phyloP scores from a whole-genome alignment of 202 grass and related monocot genomes.

The Bolboschoenoplectus hybrid region DNA sequence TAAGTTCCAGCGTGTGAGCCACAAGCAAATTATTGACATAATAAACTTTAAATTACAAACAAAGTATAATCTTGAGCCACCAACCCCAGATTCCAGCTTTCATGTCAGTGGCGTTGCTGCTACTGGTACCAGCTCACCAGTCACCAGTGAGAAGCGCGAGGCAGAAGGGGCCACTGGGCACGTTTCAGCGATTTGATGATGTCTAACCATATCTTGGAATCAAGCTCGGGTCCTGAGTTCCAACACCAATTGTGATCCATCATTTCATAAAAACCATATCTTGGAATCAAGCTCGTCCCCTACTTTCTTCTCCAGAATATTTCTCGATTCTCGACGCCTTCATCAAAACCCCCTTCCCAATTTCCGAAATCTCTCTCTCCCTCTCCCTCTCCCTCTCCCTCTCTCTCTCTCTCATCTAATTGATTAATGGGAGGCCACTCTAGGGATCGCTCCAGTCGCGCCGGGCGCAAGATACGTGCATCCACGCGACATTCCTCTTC shows the following conservation, averaged over 20 bases:
- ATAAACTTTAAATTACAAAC: too few species aligned
- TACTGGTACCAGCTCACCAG: constrained; percentile 42
- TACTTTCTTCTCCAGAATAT: not conserved
- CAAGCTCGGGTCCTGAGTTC: constrained; percentile 76
- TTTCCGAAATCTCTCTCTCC: not conserved
- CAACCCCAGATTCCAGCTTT: constrained; percentile 44
- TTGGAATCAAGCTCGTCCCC: not conserved
- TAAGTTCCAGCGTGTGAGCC: too few species aligned
- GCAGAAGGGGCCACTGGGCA: constrained; percentile 45
- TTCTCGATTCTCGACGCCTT: not conserved
- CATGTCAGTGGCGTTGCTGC: constrained; percentile 30
- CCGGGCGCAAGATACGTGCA: constrained; percentile 22
- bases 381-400: not conserved
- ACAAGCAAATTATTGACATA: too few species aligned
- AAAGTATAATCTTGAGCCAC: too few species aligned
- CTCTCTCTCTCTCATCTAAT: not conserved
- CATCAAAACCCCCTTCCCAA: constrained; percentile 16
- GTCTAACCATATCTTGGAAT: constrained; percentile 70
- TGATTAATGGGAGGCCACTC: constrained; percentile 30
- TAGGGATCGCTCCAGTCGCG: constrained; percentile 27
- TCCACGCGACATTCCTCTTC: constrained; percentile 3
- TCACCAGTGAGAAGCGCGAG: constrained; percentile 46
- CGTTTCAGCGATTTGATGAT: constrained; percentile 50
- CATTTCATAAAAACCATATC: too few species aligned
- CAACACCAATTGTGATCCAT: constrained; percentile 49